Evolutionary conservation across 164 flowering plant species (phyloP).

Genomic region (Magnolia sinica): DNA sequence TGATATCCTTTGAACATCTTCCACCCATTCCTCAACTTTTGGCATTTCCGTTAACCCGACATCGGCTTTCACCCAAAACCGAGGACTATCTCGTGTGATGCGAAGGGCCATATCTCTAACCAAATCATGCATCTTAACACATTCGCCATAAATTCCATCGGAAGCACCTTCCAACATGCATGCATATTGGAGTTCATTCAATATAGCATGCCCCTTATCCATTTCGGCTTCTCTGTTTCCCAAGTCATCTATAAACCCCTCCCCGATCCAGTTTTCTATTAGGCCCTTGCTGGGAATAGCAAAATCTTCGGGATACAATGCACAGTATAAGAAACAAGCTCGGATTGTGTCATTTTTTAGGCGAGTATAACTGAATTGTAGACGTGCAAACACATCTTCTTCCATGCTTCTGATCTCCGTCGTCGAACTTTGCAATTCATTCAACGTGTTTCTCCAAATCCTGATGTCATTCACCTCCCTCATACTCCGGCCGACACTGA

Average conservation of each 20-base stretch:
- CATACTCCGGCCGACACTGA: neutral
- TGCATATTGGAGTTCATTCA: neutral
- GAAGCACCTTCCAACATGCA: neutral
- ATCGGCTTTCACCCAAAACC: neutral
- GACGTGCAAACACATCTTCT: neutral
- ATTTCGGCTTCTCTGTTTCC: neutral
- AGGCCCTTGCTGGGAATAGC: neutral
- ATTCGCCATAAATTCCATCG: neutral
- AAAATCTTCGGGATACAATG: constrained; percentile 1
- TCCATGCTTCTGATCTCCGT: neutral
- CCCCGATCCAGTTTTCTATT: neutral
- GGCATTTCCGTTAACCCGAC: neutral
- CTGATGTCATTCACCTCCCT: neutral
- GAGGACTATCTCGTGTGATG: neutral
- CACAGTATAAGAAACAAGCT: constrained; percentile 3
- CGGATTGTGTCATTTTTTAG: neutral
- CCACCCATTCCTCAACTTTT: neutral
- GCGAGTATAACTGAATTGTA: neutral
- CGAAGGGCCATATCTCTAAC: neutral
- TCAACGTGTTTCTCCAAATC: neutral
- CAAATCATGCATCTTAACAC: constrained; percentile 2
- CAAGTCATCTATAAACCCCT: neutral
- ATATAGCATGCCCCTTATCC: neutral
- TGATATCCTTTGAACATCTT: neutral
- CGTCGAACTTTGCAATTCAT: neutral